Evolutionary conservation across 805 yeast species (phyloP).

Genomic region (Cyberlindnera japonica): DNA sequence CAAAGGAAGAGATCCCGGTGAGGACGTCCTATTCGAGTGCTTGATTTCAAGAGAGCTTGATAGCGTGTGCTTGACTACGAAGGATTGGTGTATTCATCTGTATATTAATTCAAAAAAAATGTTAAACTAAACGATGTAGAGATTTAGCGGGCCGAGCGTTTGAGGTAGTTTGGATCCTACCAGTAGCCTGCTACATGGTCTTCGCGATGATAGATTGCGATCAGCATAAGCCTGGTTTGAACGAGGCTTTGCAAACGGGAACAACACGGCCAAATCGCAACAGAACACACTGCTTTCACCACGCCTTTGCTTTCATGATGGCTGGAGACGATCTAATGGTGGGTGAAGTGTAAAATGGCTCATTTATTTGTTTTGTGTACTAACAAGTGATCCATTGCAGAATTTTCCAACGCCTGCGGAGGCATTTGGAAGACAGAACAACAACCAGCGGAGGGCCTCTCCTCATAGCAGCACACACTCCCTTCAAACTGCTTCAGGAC

Average conservation of each 20-base stretch:
- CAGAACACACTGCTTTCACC: neutral
- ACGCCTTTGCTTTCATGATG: constrained; percentile 10
- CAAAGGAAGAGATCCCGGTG: constrained; percentile 51
- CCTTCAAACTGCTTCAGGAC: constrained; percentile 1
- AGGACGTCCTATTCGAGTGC: neutral
- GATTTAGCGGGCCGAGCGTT: too few relatives aligned
- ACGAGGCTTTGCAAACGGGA: constrained; percentile 3
- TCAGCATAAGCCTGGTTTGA: neutral
- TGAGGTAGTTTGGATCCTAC: too few relatives aligned
- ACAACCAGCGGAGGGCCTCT: constrained; percentile 15
- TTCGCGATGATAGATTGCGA: neutral
- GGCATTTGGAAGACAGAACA: constrained; percentile 25
- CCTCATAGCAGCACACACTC: constrained; percentile 2
- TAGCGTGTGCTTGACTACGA: constrained; percentile 53
- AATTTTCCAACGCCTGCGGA: constrained; percentile 30
- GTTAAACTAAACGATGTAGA: neutral
- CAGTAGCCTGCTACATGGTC: neutral
- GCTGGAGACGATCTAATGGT: constrained; percentile 29
- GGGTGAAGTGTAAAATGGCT: constrained; percentile 5
- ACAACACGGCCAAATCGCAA: too few relatives aligned
- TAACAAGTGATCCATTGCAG: constrained; percentile 8
- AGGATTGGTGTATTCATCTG: constrained; percentile 3
- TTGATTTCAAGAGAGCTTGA: constrained; percentile 55
- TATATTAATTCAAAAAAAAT: constrained; percentile 7
- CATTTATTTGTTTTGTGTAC: neutral